Evolutionary conservation across 2,329 filamentous ascomycete genomes (phyloP), one percentile per base, ranked within the genome.

Genomic region (Colletotrichum musae): DNA sequence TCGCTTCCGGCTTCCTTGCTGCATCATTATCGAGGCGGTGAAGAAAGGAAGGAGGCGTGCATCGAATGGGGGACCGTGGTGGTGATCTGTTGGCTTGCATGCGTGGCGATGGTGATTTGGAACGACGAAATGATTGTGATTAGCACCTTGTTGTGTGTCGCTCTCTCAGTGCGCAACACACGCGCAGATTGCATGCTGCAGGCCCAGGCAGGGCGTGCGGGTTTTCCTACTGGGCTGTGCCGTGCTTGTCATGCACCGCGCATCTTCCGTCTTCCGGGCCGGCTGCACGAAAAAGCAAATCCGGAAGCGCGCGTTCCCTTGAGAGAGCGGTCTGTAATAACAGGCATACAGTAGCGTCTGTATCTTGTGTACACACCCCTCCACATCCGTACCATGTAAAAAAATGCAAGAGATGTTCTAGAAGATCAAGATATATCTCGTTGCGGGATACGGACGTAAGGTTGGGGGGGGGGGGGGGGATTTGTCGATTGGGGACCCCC

Each of bases 221-320:
- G 48, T 21, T 18, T 18, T 50, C n/a, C 13, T 61, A 12, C 39
- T 62, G 50, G 28, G 48, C 21, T 52, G 36, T 2, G 47, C 21
- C 28, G 24, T 36, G 9, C 28, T 16, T 21, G 52, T 16, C 48
- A 50, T 45, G 50, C 36, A 66, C 51, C 50, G 59, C 59, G n/a
- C 39, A 58, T 59, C 66, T 45, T 60, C 62, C 45, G 54, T 24
- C 36, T 21, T 59, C 16, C 51, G 26, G 24, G 50, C 43, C 18
- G 26, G 16, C 54, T 61, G 67, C 62, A 67, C 56, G 62, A 52
- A 70, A 67, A 70, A 70, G 67, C 67, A 70, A 70, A 67, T 60
- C 9, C 48, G 62, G 62, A 36, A 13, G 48, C 48, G 32, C 32
- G 21, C 21, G 21, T 24, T 24, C 21, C 21, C 21, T 24, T 24